These are phyloP conservation scores for Pelargonium fulgidum DNA, from an alignment of 441 rosid species.

Conservation along the genomic window DNA sequence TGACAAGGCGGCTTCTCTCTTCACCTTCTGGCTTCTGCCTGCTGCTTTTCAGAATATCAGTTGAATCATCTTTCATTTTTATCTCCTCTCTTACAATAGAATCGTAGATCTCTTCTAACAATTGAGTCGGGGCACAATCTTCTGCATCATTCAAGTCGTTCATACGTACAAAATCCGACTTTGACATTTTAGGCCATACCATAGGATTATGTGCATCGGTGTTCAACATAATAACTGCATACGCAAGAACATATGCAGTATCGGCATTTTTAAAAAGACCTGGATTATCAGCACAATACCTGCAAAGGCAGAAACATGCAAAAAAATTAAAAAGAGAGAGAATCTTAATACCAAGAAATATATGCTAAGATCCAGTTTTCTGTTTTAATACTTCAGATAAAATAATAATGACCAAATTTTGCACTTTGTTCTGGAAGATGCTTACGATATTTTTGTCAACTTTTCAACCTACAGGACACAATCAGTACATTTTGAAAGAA, in stretches of 20 bases:
- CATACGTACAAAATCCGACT: slow-evolving; percentile 85
- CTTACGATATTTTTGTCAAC: background rate
- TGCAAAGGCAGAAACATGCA: slow-evolving; percentile 37
- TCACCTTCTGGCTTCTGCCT: slow-evolving; percentile 79
- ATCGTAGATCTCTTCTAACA: slow-evolving; percentile 91
- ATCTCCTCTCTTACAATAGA: slow-evolving; percentile 96
- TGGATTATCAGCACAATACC: slow-evolving; percentile 96
- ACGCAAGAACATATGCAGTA: slow-evolving; percentile 98
- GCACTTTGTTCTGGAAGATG: background rate
- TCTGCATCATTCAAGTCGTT: slow-evolving; percentile 78
- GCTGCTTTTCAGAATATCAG: slow-evolving; percentile 49
- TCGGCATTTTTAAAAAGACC: slow-evolving; percentile 96
- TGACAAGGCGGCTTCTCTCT: slow-evolving; percentile 84
- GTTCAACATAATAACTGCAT: slow-evolving; percentile 97
- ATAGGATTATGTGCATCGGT: slow-evolving; percentile 97
- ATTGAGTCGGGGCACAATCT: slow-evolving; percentile 78
- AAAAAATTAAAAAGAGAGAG: slow-evolving; percentile 14
- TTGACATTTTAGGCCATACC: slow-evolving; percentile 99
- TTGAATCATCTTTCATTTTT: slow-evolving; percentile 80
- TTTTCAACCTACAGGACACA: background rate
- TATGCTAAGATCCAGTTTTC: background rate
- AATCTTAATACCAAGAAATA: slow-evolving; percentile 7
- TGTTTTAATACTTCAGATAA: background rate
- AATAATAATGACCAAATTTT: background rate
- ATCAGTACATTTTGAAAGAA: background rate